Conservation (phyloP, 768 basidiomycete genomes). For the Boletus reticuloceps region DNA sequence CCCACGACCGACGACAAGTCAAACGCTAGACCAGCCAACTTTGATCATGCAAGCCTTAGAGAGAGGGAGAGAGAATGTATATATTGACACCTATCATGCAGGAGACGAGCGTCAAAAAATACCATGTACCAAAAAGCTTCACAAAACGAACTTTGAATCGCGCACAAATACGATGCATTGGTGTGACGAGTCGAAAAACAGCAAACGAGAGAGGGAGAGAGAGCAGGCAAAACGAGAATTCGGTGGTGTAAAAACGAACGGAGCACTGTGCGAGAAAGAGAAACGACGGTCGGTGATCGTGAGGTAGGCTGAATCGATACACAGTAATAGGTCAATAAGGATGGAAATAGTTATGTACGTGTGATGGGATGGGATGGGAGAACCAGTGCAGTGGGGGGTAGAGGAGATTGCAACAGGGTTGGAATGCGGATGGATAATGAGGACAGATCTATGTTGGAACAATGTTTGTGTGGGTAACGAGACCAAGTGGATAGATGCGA, state of each 20-base stretch:
- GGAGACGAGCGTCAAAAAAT: constrained; percentile 19
- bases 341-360: constrained; percentile 27
- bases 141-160: constrained; percentile 20
- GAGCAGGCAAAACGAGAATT: constrained; percentile 20
- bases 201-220: constrained; percentile 9
- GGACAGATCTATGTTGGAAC: constrained; percentile 22
- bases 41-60: constrained; percentile 11
- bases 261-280: constrained; percentile 19
- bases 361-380: constrained; percentile 1
- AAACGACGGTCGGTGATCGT: constrained; percentile 7
- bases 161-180: neutral
- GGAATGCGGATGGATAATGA: constrained; percentile 19
- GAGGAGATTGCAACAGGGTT: constrained; percentile 14
- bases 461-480: constrained; percentile 12
- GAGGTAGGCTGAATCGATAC: constrained; percentile 23
- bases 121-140: constrained; percentile 14
- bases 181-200: constrained; percentile 11
- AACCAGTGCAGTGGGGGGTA: neutral
- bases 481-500: constrained; percentile 23
- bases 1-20: neutral
- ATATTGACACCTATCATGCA: constrained; percentile 8
- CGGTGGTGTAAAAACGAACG: constrained; percentile 5
- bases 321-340: constrained; percentile 26
- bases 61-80: neutral
- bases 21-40: constrained; percentile 17